These are phyloP conservation scores for Aureobasidium namibiae DNA, from an alignment of 2,329 filamentous ascomycete genomes.

Conservation along the genomic window DNA sequence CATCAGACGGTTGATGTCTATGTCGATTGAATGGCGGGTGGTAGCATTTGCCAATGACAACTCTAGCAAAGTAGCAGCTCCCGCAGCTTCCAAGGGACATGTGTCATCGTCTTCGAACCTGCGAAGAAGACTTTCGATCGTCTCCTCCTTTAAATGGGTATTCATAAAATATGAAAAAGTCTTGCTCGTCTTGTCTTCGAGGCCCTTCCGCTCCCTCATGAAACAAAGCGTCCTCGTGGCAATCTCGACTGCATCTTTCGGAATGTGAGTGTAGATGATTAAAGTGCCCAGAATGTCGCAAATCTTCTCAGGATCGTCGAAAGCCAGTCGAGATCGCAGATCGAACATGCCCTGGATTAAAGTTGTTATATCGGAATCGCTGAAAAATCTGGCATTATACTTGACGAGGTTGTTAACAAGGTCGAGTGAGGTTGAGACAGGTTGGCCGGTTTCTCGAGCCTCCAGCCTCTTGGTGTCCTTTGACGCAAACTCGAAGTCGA, in stretches of 20 bases:
- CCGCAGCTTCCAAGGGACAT: neutral
- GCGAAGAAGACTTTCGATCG: slow-evolving; percentile 11
- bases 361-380: neutral
- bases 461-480: neutral
- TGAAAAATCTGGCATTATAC: slow-evolving; percentile 9
- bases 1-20: slow-evolving; percentile 4
- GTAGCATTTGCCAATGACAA: neutral
- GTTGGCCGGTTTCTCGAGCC: neutral
- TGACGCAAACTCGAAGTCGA: neutral
- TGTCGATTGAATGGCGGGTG: neutral
- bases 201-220: neutral
- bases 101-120: slow-evolving; percentile 4
- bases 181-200: slow-evolving; percentile 12
- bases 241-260: neutral
- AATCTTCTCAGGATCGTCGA: neutral
- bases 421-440: neutral
- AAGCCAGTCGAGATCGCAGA: neutral
- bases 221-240: slow-evolving; percentile 1
- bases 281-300: slow-evolving; percentile 9
- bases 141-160: slow-evolving; percentile 14
- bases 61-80: slow-evolving; percentile 1
- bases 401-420: slow-evolving; percentile 7
- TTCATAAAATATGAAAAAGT: slow-evolving; percentile 15
- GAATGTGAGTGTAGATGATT: slow-evolving; percentile 7
- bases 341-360: slow-evolving; percentile 1